Percentiles rank a stretch among this genome's conserved stretches.
These are phyloP conservation scores for Tausonia pullulans DNA, from an alignment of 1,284 basidiomycete genomes.

Conservation along the genomic window DNA sequence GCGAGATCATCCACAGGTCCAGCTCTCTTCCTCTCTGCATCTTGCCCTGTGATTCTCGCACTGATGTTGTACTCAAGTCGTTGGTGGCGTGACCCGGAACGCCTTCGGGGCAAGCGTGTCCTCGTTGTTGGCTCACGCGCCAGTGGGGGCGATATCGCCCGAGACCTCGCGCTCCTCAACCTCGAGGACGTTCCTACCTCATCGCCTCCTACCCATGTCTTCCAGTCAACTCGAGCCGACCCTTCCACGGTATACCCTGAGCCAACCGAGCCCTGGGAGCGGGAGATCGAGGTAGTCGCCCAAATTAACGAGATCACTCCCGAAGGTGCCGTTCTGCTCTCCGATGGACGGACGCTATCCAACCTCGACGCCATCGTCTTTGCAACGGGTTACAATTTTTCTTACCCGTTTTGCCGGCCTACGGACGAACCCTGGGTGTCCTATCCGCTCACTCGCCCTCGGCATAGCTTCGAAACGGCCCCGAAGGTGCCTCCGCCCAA, in stretches of 20 bases:
- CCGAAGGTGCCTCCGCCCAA: background rate
- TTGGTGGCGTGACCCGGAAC: conserved; percentile 16
- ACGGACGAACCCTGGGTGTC: conserved; percentile 29
- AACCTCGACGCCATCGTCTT: conserved; percentile 35
- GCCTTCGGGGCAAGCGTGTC: conserved; percentile 28
- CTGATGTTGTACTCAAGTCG: conserved; percentile 26
- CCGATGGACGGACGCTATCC: conserved; percentile 21
- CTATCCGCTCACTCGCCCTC: background rate
- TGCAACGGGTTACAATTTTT: conserved; percentile 39
- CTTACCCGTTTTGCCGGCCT: conserved; percentile 33
- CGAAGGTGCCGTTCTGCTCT: conserved; percentile 23
- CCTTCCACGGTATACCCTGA: conserved; percentile 16
- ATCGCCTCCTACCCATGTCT: conserved; percentile 19
- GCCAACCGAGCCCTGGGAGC: conserved; percentile 26
- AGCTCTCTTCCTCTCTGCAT: background rate
- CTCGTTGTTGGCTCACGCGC: conserved; percentile 43
- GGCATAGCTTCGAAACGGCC: background rate
- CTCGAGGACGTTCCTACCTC: conserved; percentile 16
- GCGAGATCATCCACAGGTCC: conserved; percentile 33
- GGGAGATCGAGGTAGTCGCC: conserved; percentile 26
- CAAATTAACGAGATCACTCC: conserved; percentile 28
- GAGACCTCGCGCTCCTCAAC: conserved; percentile 37
- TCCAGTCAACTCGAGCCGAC: conserved; percentile 25
- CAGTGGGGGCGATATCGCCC: conserved; percentile 41
- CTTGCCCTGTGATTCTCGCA: conserved; percentile 36